These are phyloP conservation scores for Neurospora hispaniola DNA, from an alignment of 495 filamentous ascomycete species.

Conservation along the genomic window DNA sequence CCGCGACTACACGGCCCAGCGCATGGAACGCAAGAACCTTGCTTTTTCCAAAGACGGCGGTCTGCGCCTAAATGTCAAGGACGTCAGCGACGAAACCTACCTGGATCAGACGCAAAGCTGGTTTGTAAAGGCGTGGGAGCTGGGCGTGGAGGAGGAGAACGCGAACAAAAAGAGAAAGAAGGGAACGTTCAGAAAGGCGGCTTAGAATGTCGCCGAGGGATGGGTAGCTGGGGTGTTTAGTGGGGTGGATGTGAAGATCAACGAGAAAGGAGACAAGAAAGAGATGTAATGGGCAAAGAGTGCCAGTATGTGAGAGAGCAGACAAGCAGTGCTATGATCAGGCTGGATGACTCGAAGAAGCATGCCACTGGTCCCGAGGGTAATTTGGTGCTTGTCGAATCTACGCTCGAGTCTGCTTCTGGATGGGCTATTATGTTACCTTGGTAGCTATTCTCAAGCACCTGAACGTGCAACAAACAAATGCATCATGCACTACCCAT, in stretches of 20 bases:
- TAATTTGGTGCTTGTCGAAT: background rate
- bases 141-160: slow-evolving; percentile 34
- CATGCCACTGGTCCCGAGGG: background rate
- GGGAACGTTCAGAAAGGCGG: background rate
- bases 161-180: slow-evolving; percentile 27
- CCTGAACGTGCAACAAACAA: background rate
- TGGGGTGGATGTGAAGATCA: background rate
- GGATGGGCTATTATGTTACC: background rate
- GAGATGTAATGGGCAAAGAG: background rate
- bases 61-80: slow-evolving; percentile 68
- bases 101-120: slow-evolving; percentile 75
- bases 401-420: background rate
- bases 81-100: slow-evolving; percentile 66
- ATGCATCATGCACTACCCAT: background rate
- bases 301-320: background rate
- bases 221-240: background rate
- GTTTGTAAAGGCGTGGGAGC: slow-evolving; percentile 72
- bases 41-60: slow-evolving; percentile 68
- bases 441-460: background rate
- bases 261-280: background rate
- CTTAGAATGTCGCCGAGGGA: background rate
- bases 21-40: slow-evolving; percentile 77
- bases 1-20: slow-evolving; percentile 52
- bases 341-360: background rate
- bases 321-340: background rate